phyloP scores from a whole-genome alignment of 106 monocot genomes.

The Cymbidium sinense region DNA sequence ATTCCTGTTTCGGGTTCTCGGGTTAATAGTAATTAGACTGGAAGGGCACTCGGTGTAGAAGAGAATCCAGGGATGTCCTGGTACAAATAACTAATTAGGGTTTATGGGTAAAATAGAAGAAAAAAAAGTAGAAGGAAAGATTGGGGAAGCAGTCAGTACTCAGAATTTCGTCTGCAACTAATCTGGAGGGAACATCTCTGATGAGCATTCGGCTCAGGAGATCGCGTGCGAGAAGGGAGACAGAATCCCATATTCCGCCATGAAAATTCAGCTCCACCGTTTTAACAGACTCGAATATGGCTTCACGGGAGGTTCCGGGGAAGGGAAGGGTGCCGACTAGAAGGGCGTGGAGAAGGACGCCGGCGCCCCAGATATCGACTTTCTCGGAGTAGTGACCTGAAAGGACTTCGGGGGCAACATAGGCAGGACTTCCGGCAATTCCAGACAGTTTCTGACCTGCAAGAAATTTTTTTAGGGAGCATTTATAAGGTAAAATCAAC shows the following conservation, averaged over 20 bases:
- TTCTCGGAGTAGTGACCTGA: constrained; percentile 80
- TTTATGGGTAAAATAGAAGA: not conserved
- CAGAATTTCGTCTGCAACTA: constrained; percentile 69
- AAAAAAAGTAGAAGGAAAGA: not conserved
- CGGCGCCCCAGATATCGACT: constrained; percentile 85
- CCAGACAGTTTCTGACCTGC: constrained; percentile 85
- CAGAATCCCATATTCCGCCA: constrained; percentile 39
- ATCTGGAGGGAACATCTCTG: constrained; percentile 61
- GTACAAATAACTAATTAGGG: not conserved
- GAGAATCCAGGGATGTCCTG: constrained; percentile 88
- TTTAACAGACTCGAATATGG: constrained; percentile 82
- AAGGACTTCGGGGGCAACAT: constrained; percentile 97
- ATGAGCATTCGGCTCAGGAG: constrained; percentile 62
- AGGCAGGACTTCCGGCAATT: constrained; percentile 86
- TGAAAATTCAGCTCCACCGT: constrained; percentile 62
- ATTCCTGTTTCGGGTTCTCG: constrained; percentile 8
- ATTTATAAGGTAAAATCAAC: not conserved
- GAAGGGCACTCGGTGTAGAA: constrained; percentile 59
- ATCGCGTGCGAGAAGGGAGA: constrained; percentile 72
- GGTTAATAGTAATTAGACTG: constrained; percentile 19
- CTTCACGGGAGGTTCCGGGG: constrained; percentile 53
- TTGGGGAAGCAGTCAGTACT: constrained; percentile 25
- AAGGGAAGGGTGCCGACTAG: constrained; percentile 81
- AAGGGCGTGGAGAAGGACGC: constrained; percentile 83
- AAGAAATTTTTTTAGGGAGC: not conserved